Conservation (phyloP, 2,329 filamentous ascomycete species). For the Tolypocladium pustulatum region DNA sequence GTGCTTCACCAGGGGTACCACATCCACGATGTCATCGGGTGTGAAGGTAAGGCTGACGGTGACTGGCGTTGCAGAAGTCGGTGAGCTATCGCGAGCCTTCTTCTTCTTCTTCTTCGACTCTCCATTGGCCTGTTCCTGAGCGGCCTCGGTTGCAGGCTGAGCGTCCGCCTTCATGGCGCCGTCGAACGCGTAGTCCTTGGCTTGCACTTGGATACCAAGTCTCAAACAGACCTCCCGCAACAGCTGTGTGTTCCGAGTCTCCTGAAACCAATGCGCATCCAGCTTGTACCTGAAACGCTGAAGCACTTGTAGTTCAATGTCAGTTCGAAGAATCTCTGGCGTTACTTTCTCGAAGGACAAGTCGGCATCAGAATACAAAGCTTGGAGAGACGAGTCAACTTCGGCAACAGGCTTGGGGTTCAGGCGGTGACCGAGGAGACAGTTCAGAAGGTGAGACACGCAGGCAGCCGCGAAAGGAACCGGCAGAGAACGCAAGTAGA, state of each 20-base stretch:
- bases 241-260: constrained; percentile 67
- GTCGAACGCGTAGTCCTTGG: constrained; percentile 44
- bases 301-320: constrained; percentile 61
- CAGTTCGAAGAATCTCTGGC: constrained; percentile 57
- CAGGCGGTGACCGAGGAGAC: constrained; percentile 66
- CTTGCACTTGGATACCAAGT: constrained; percentile 78
- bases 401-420: constrained; percentile 73
- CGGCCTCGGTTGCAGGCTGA: constrained; percentile 15
- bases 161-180: constrained; percentile 15
- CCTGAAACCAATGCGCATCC: constrained; percentile 53
- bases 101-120: constrained; percentile 53
- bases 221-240: constrained; percentile 84
- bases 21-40: constrained; percentile 78
- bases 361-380: constrained; percentile 72
- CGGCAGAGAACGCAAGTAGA: constrained; percentile 70
- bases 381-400: constrained; percentile 61
- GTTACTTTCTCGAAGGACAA: constrained; percentile 72
- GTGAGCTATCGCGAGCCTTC: constrained; percentile 43
- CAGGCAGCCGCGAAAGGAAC: constrained; percentile 70
- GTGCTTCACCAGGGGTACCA: constrained; percentile 93
- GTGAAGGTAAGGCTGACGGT: constrained; percentile 46
- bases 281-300: constrained; percentile 71
- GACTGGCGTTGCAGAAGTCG: constrained; percentile 32
- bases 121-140: constrained; percentile 27
- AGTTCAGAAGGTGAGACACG: constrained; percentile 84